phyloP scores from a whole-genome alignment of 768 basidiomycete species.

The Erythrobasidium yunnanense region DNA sequence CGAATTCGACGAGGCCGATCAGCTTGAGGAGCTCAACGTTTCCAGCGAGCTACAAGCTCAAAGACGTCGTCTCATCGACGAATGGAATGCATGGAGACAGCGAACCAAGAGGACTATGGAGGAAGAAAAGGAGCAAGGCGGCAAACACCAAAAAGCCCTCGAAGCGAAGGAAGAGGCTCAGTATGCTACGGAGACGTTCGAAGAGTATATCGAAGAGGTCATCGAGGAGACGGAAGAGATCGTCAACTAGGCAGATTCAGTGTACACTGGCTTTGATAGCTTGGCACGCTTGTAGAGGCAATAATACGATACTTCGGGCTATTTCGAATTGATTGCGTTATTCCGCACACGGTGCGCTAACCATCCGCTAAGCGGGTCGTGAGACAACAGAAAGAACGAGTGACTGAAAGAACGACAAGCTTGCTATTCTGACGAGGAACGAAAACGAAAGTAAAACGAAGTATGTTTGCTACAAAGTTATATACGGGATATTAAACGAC shows the following conservation, averaged over 20 bases:
- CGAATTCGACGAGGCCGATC: slow-evolving; percentile 90
- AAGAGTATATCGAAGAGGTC: slow-evolving; percentile 51
- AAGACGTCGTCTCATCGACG: slow-evolving; percentile 82
- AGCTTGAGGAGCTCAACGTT: slow-evolving; percentile 84
- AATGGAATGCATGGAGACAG: slow-evolving; percentile 96
- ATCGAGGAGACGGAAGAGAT: slow-evolving; percentile 38
- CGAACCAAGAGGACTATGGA: slow-evolving; percentile 58
- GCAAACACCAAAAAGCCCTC: slow-evolving; percentile 36
- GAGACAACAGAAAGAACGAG: too few relatives aligned
- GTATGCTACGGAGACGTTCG: slow-evolving; percentile 85
- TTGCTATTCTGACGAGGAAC: too few relatives aligned
- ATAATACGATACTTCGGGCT: too few relatives aligned
- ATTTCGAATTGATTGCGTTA: too few relatives aligned
- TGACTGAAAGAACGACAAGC: too few relatives aligned
- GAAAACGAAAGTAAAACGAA: too few relatives aligned
- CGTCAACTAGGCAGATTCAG: slow-evolving; percentile 23
- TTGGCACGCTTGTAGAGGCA: too few relatives aligned
- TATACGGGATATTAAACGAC: too few relatives aligned
- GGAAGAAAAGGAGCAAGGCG: slow-evolving; percentile 48
- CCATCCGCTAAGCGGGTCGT: too few relatives aligned
- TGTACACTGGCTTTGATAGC: too few relatives aligned
- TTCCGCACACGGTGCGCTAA: too few relatives aligned
- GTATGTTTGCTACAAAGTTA: too few relatives aligned
- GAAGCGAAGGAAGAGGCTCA: slow-evolving; percentile 53
- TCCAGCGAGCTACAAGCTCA: slow-evolving; percentile 84